Evolutionary conservation across 2,329 filamentous ascomycete species (phyloP).

Genomic region (Apiospora malaysiana): DNA sequence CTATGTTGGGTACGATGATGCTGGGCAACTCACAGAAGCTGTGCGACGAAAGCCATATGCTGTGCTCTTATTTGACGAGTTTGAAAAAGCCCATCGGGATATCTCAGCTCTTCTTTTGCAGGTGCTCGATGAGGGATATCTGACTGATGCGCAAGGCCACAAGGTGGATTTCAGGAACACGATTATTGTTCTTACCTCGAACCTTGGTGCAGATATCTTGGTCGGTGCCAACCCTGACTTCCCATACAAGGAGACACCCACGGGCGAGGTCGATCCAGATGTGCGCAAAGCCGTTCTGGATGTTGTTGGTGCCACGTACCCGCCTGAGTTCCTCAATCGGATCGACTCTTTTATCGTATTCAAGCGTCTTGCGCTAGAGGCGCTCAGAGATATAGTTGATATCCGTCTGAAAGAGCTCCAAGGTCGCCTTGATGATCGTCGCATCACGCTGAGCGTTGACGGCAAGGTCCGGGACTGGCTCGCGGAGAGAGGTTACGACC

Average conservation of each 20-base stretch:
- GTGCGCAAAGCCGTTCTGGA: conserved; percentile 87
- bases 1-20: conserved; percentile 96
- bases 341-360: conserved; percentile 98
- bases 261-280: conserved; percentile 73
- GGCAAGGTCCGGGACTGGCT: conserved; percentile 83
- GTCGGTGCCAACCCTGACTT: conserved; percentile 74
- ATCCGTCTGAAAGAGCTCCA: conserved; percentile 89
- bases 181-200: conserved; percentile 94
- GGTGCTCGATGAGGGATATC: conserved; percentile 93
- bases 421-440: conserved; percentile 78
- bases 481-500: conserved; percentile 87
- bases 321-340: conserved; percentile 94
- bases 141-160: conserved; percentile 94
- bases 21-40: conserved; percentile 93
- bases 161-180: conserved; percentile 97
- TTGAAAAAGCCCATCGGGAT: conserved; percentile 95
- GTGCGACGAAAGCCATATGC: conserved; percentile 95
- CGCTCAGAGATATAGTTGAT: conserved; percentile 90
- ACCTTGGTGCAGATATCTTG: conserved; percentile 90
- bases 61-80: conserved; percentile 94
- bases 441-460: conserved; percentile 77
- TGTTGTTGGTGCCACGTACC: conserved; percentile 75
- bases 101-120: conserved; percentile 92
- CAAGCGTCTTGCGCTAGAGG: conserved; percentile 78
- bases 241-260: conserved; percentile 65